These are phyloP conservation scores for Marasmius oreades DNA, from an alignment of 1,284 basidiomycete species.

Conservation along the genomic window DNA sequence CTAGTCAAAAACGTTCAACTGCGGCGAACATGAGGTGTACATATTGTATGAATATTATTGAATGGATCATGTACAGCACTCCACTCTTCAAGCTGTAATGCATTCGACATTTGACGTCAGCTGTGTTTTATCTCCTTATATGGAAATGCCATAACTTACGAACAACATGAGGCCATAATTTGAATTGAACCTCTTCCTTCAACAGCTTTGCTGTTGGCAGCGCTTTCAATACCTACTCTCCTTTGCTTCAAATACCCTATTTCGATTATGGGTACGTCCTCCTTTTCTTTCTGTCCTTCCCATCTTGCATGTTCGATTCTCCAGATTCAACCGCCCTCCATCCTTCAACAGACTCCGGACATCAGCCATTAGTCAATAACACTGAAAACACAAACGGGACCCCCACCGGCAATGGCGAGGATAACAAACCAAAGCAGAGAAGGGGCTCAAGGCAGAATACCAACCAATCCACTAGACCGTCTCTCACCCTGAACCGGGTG, in stretches of 20 bases:
- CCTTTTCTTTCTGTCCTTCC: neutral
- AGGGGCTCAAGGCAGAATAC: neutral
- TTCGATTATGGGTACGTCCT: neutral
- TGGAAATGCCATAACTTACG: constrained; percentile 3
- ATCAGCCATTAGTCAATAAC: neutral
- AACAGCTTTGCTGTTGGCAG: too few species aligned
- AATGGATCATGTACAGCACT: too few species aligned
- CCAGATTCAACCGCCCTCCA: neutral
- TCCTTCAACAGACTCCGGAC: neutral
- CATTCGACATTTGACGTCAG: neutral
- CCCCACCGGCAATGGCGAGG: neutral
- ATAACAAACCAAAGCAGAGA: neutral
- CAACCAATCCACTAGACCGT: neutral
- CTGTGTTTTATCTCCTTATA: neutral
- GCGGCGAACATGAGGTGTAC: too few species aligned
- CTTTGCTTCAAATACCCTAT: too few species aligned
- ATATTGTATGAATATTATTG: too few species aligned
- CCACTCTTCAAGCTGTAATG: neutral
- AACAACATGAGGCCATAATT: too few species aligned
- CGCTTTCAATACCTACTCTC: too few species aligned
- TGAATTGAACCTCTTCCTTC: too few species aligned
- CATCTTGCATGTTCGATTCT: neutral
- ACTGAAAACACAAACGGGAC: neutral
- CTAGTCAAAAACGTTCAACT: too few species aligned
- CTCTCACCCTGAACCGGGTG: constrained; percentile 16